These are phyloP conservation scores for Saccharomyces mikatae DNA, from an alignment of 805 yeast genomes.

Conservation along the genomic window DNA sequence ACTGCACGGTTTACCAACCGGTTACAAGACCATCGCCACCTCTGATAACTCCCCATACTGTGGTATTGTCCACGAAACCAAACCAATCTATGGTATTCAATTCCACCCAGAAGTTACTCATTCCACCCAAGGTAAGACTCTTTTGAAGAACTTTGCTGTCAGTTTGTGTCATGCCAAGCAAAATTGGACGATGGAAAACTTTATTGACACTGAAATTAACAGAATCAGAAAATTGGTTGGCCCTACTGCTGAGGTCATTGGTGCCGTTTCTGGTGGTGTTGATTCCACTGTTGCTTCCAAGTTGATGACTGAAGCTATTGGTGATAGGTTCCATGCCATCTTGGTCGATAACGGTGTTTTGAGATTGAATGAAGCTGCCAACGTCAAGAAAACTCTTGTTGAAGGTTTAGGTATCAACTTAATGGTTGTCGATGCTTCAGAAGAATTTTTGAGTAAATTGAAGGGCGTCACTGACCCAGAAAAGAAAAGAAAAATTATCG, in stretches of 20 bases:
- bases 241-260: conserved; percentile 96
- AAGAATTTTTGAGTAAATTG: conserved; percentile 75
- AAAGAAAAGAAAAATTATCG: conserved; percentile 96
- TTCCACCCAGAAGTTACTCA: conserved; percentile 99
- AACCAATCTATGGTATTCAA: conserved; percentile 86
- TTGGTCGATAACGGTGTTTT: conserved; percentile 96
- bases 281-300: conserved; percentile 99
- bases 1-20: conserved; percentile 80
- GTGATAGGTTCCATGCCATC: conserved; percentile 97
- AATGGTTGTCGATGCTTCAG: conserved; percentile 90
- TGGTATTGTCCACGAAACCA: conserved; percentile 71
- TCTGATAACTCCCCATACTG: conserved; percentile 94
- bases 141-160: conserved; percentile 89
- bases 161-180: conserved; percentile 77
- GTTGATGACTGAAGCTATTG: conserved; percentile 95
- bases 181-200: conserved; percentile 98
- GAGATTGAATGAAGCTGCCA: conserved; percentile 87
- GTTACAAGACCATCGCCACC: conserved; percentile 81
- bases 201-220: conserved; percentile 90
- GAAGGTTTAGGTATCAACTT: conserved; percentile 92
- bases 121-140: conserved; percentile 79
- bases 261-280: conserved; percentile 99
- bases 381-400: conserved; percentile 80
- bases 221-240: conserved; percentile 90
- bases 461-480: conserved; percentile 97